These are phyloP conservation scores for Alternaria sp. DNA, from an alignment of 2,329 filamentous ascomycete species.

Conservation along the genomic window DNA sequence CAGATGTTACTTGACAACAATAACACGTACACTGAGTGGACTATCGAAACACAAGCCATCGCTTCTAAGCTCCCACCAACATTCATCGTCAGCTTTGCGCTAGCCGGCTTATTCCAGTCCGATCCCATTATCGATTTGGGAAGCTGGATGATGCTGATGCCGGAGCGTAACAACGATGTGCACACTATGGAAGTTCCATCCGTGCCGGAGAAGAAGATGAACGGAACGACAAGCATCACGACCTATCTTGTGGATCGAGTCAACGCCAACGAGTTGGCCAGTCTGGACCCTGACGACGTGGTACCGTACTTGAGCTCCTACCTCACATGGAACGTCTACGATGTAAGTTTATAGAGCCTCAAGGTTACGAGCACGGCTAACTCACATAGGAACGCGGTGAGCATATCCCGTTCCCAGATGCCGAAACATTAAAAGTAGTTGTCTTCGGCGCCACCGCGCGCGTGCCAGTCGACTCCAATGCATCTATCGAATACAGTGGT, in stretches of 20 bases:
- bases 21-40: conserved; percentile 40
- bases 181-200: neutral
- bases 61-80: conserved; percentile 22
- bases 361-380: neutral
- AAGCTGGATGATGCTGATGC: conserved; percentile 39
- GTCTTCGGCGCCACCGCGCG: conserved; percentile 28
- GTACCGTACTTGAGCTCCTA: conserved; percentile 39
- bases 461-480: conserved; percentile 26
- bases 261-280: conserved; percentile 27
- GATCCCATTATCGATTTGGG: conserved; percentile 33
- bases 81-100: conserved; percentile 36
- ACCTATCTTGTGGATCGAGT: conserved; percentile 37
- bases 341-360: conserved; percentile 26
- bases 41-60: conserved; percentile 26
- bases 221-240: conserved; percentile 39
- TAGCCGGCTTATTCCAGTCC: conserved; percentile 29
- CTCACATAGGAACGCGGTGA: neutral
- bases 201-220: conserved; percentile 13
- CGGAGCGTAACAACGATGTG: neutral
- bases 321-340: conserved; percentile 42
- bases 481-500: conserved; percentile 29
- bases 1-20: conserved; percentile 3
- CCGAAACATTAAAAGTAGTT: conserved; percentile 28
- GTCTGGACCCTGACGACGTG: conserved; percentile 32
- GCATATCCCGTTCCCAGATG: conserved; percentile 18